Conservation (phyloP, 2,329 filamentous ascomycete genomes). For the Aspergillus amoenus region DNA sequence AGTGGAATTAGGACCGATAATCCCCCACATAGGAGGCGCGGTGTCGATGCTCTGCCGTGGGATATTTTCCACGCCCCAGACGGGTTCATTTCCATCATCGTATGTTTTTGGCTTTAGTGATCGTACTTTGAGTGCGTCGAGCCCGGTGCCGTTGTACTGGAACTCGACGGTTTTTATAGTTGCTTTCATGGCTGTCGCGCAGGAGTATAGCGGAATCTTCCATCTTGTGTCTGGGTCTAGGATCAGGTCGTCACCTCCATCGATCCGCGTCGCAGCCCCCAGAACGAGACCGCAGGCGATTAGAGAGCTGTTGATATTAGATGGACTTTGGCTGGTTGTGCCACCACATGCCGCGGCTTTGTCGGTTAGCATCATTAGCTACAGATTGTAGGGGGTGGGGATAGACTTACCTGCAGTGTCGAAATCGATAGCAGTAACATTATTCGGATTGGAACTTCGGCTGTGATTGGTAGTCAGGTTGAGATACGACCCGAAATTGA, state of each 20-base stretch:
- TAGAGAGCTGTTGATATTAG: background rate
- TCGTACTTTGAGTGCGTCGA: conserved; percentile 36
- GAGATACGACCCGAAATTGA: conserved; percentile 10
- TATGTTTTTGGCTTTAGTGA: background rate
- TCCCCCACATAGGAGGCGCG: background rate
- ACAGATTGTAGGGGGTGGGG: too few relatives aligned
- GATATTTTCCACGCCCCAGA: background rate
- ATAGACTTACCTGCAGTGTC: too few relatives aligned
- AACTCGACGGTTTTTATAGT: conserved; percentile 49
- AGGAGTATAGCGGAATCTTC: conserved; percentile 46
- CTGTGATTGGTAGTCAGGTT: conserved; percentile 4
- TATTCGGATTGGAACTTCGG: background rate
- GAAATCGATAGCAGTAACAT: background rate
- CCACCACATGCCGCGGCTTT: background rate
- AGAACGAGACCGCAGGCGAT: conserved; percentile 43
- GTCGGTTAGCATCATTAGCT: too few relatives aligned
- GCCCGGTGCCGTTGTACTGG: conserved; percentile 41
- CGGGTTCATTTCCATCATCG: background rate
- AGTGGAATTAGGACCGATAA: background rate
- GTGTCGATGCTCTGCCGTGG: background rate
- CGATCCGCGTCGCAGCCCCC: conserved; percentile 39
- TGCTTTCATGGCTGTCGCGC: conserved; percentile 44
- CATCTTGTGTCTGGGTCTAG: conserved; percentile 45
- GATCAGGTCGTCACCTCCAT: conserved; percentile 34
- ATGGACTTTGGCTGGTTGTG: background rate